Conservation (phyloP, 371 early-diverging fungal genomes). For the Mortierella sp. region DNA sequence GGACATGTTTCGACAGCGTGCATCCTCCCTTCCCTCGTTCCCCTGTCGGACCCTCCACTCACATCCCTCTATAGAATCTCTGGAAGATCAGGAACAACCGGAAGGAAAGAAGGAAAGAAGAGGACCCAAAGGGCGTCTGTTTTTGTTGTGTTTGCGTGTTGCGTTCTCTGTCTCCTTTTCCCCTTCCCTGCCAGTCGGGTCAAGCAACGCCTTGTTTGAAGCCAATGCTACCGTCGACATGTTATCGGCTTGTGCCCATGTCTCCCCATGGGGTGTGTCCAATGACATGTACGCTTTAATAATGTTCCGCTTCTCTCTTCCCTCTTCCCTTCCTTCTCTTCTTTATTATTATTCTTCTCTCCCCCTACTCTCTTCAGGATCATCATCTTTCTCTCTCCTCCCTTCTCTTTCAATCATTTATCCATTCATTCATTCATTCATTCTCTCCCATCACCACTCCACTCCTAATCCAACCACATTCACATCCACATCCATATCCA, state of each 20-base stretch:
- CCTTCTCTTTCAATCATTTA: not conserved
- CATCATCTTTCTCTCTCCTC: slow-evolving; percentile 6
- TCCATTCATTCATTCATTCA: no score
- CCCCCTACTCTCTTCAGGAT: not conserved
- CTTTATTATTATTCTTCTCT: not conserved
- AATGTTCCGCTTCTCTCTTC: slow-evolving; percentile 1
- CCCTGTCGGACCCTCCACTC: not conserved
- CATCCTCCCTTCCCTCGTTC: not conserved
- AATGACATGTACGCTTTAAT: not conserved
- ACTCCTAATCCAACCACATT: not conserved
- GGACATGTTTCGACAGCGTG: no score
- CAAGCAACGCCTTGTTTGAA: no score
- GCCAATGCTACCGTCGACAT: no score
- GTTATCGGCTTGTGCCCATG: no score
- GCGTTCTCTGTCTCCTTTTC: no score
- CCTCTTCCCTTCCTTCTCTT: not conserved
- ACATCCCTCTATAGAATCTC: not conserved
- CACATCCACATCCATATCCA: not conserved
- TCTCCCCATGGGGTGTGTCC: not conserved
- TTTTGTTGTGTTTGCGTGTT: not conserved
- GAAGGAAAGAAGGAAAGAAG: not conserved
- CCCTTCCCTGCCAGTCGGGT: no score
- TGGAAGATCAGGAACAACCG: slow-evolving; percentile 7
- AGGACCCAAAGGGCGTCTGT: not conserved
- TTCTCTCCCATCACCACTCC: not conserved